These are phyloP conservation scores for Crassisporium funariophilum DNA, from an alignment of 768 basidiomycete species.

Conservation along the genomic window DNA sequence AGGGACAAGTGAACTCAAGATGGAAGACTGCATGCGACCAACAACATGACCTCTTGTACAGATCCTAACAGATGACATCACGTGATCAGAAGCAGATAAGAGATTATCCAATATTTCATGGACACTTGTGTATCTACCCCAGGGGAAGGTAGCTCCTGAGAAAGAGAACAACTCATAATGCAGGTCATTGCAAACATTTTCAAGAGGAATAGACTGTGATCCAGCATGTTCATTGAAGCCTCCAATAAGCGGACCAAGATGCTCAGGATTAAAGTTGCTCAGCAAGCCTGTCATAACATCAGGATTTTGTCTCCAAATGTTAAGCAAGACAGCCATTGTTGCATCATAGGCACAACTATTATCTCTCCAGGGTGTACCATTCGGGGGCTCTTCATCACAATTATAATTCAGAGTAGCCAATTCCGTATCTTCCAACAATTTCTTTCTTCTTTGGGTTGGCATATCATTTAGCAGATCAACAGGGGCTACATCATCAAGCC, in stretches of 20 bases:
- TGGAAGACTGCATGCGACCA: no score
- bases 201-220: neutral
- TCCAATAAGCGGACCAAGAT: neutral
- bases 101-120: neutral
- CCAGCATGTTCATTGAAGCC: no score
- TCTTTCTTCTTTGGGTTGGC: neutral
- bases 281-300: neutral
- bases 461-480: no score
- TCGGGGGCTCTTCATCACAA: neutral
- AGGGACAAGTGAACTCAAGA: no score
- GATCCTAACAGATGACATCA: no score
- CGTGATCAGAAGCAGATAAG: no score
- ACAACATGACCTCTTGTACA: no score
- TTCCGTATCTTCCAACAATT: neutral
- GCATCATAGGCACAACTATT: conserved; percentile 3
- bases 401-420: neutral
- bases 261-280: neutral
- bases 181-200: neutral
- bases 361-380: conserved; percentile 1
- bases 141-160: neutral
- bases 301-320: neutral
- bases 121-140: neutral
- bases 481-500: no score
- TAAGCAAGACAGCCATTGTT: neutral
- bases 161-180: neutral